Evolutionary conservation across 2,329 filamentous ascomycete species (phyloP).

Genomic region (Ophiosphaerella herpotricha): DNA sequence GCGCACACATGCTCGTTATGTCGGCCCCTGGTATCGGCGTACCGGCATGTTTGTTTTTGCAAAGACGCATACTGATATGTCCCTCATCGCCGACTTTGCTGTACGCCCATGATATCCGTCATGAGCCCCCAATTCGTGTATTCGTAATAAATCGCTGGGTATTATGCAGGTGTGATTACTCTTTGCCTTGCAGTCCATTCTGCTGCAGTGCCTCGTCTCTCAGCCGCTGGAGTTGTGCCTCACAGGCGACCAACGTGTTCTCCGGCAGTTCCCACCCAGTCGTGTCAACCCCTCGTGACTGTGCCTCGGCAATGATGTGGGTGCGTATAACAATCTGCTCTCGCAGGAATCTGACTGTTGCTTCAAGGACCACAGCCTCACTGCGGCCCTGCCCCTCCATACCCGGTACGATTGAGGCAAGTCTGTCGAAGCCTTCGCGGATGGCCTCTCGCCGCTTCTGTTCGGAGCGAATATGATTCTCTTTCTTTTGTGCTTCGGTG

Average conservation of each 20-base stretch:
- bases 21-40: too few relatives aligned
- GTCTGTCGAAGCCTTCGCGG: conserved; percentile 78
- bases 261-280: conserved; percentile 37
- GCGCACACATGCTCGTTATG: too few relatives aligned
- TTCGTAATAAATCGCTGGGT: not conserved
- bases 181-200: conserved; percentile 7
- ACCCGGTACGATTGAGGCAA: conserved; percentile 80
- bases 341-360: conserved; percentile 51
- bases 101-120: too few relatives aligned
- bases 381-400: conserved; percentile 82
- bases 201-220: conserved; percentile 24
- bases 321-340: conserved; percentile 47
- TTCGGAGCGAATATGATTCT: conserved; percentile 72
- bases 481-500: conserved; percentile 72
- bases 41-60: too few relatives aligned
- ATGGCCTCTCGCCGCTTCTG: conserved; percentile 74
- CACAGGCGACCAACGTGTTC: conserved; percentile 34
- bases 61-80: too few relatives aligned
- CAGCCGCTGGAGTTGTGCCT: conserved; percentile 31
- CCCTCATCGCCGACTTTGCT: too few relatives aligned
- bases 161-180: not conserved
- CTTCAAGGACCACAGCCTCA: conserved; percentile 79
- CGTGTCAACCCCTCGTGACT: conserved; percentile 41
- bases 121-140: not conserved
- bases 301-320: conserved; percentile 43